These are phyloP conservation scores for Lachancea dasiensis DNA, from an alignment of 805 yeast genomes.

Conservation along the genomic window DNA sequence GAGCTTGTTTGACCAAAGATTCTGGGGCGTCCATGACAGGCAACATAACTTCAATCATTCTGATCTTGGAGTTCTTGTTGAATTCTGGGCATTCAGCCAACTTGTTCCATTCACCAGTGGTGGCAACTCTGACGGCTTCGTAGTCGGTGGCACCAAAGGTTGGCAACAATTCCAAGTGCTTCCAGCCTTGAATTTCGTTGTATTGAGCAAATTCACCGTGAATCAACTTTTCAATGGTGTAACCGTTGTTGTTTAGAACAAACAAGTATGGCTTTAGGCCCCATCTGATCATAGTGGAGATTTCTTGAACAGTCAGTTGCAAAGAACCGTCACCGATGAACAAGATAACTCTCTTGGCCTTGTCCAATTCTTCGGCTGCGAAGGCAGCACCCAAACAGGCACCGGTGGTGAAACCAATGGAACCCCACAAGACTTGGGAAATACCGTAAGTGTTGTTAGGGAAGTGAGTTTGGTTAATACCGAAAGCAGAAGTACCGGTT, in stretches of 20 bases:
- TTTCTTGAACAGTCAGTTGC: slow-evolving; percentile 69
- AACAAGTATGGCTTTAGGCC: slow-evolving; percentile 61
- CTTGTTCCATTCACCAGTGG: slow-evolving; percentile 52
- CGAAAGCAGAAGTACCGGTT: slow-evolving; percentile 73
- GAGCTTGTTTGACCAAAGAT: slow-evolving; percentile 61
- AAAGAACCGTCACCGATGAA: slow-evolving; percentile 74
- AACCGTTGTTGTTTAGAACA: slow-evolving; percentile 66
- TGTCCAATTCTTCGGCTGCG: slow-evolving; percentile 60
- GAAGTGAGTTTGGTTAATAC: slow-evolving; percentile 60
- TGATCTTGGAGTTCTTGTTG: slow-evolving; percentile 50
- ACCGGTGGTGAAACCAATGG: slow-evolving; percentile 67
- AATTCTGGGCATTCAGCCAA: slow-evolving; percentile 44
- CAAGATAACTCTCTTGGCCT: slow-evolving; percentile 54
- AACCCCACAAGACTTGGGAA: slow-evolving; percentile 73
- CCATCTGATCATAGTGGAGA: slow-evolving; percentile 64
- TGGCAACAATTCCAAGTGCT: slow-evolving; percentile 51
- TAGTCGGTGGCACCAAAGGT: slow-evolving; percentile 45
- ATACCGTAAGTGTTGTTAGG: slow-evolving; percentile 59
- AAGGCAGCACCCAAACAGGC: slow-evolving; percentile 62
- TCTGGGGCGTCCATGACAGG: slow-evolving; percentile 66
- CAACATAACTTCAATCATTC: slow-evolving; percentile 63
- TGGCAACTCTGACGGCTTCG: slow-evolving; percentile 49
- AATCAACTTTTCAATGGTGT: slow-evolving; percentile 68
- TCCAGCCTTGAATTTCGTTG: slow-evolving; percentile 66
- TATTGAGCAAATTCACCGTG: slow-evolving; percentile 62